Percentiles rank a stretch among this genome's conserved stretches.
These are phyloP conservation scores for Diospyros kaki DNA, from an alignment of 148 eudicot genomes.

Conservation along the genomic window DNA sequence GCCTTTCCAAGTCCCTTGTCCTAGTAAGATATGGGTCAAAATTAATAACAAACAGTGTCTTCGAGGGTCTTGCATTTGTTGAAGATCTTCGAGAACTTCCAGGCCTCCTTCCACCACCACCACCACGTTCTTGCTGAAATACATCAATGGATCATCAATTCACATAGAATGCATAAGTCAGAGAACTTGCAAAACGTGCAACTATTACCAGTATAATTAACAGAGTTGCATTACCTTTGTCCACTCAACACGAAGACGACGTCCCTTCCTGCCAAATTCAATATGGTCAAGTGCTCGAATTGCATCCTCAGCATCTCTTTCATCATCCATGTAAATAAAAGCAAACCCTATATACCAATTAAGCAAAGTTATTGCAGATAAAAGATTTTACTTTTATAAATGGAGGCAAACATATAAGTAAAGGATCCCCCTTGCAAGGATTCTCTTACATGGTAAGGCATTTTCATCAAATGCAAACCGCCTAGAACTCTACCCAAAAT, in stretches of 20 bases:
- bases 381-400: neutral
- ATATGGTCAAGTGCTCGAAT: constrained; percentile 71
- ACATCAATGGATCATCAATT: neutral
- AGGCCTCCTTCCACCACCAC: constrained; percentile 35
- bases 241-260: constrained; percentile 93
- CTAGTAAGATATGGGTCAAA: constrained; percentile 65
- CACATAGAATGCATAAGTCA: neutral
- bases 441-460: constrained; percentile 9
- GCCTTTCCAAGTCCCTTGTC: constrained; percentile 74
- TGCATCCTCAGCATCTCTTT: constrained; percentile 91
- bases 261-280: constrained; percentile 88
- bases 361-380: neutral
- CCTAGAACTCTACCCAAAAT: constrained; percentile 8
- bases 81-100: constrained; percentile 59
- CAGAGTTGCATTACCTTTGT: constrained; percentile 55
- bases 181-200: neutral
- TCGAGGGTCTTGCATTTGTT: constrained; percentile 61
- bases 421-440: constrained; percentile 17
- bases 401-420: neutral
- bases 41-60: constrained; percentile 74
- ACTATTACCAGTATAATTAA: neutral
- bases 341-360: constrained; percentile 57
- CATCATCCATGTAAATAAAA: constrained; percentile 87
- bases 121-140: constrained; percentile 78
- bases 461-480: neutral